Conservation (phyloP, 1,139 yeast genomes). For the Protomyces gravidus region DNA sequence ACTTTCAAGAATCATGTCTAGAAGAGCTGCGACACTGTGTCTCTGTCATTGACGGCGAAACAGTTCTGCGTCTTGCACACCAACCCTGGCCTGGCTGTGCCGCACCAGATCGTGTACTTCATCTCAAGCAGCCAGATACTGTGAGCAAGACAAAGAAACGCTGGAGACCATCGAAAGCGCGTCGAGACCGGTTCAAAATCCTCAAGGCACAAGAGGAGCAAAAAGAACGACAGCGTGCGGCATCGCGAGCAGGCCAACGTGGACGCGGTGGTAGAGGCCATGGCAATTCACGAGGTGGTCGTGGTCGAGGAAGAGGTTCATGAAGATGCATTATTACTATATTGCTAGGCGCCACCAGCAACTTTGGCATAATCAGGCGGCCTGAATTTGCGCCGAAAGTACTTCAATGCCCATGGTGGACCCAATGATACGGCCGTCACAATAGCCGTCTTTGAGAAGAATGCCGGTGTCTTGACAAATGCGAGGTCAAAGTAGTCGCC, state of each 20-base stretch:
- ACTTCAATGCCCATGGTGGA: constrained; percentile 85
- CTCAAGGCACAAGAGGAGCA: constrained; percentile 5
- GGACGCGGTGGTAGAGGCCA: constrained; percentile 9
- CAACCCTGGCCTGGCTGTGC: constrained; percentile 1
- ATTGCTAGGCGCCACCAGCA: constrained; percentile 11
- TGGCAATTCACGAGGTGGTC: not conserved
- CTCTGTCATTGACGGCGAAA: constrained; percentile 5
- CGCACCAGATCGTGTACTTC: not conserved
- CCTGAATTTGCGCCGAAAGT: constrained; percentile 65
- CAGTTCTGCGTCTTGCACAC: not conserved
- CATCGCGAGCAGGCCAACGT: not conserved
- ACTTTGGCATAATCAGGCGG: constrained; percentile 77
- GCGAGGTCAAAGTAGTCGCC: constrained; percentile 74
- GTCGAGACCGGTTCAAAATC: constrained; percentile 10
- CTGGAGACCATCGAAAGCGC: constrained; percentile 18
- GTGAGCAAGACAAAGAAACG: not conserved
- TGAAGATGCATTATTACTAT: not conserved
- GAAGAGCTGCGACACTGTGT: not conserved
- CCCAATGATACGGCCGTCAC: constrained; percentile 67
- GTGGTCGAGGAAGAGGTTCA: constrained; percentile 2
- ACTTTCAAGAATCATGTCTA: not conserved
- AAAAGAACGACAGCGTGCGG: constrained; percentile 2
- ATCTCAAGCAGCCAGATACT: not conserved
- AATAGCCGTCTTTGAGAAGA: constrained; percentile 64
- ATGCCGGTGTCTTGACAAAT: constrained; percentile 56